Conservation (phyloP, 495 filamentous ascomycete species). For the Daldinia concentrica region DNA sequence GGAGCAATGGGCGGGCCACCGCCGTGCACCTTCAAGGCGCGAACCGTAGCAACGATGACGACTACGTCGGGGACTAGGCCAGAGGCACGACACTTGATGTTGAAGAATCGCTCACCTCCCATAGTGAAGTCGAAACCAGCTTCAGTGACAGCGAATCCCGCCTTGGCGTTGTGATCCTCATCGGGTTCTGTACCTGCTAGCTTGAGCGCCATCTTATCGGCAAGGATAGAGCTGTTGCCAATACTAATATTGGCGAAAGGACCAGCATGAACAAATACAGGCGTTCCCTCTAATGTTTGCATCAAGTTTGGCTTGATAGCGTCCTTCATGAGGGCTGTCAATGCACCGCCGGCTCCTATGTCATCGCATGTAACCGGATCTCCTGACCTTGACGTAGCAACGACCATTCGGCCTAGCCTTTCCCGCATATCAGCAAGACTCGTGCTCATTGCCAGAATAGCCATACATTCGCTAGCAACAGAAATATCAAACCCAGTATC, state of each 20-base stretch:
- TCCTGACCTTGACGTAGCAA: constrained; percentile 82
- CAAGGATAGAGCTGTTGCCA: constrained; percentile 91
- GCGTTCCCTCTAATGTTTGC: constrained; percentile 97
- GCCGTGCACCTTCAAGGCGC: constrained; percentile 95
- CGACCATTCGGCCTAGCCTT: constrained; percentile 94
- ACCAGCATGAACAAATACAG: constrained; percentile 95
- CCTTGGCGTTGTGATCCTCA: constrained; percentile 83
- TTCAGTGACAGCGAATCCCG: constrained; percentile 96
- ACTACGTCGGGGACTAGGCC: constrained; percentile 92
- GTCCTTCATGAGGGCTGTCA: constrained; percentile 96
- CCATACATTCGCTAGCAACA: constrained; percentile 98
- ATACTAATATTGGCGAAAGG: constrained; percentile 99
- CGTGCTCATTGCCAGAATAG: constrained; percentile 92
- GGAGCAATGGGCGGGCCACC: constrained; percentile 92
- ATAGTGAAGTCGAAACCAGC: constrained; percentile 99
- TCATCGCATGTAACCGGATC: constrained; percentile 97
- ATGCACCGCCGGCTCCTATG: constrained; percentile 88
- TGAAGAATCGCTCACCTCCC: constrained; percentile 99
- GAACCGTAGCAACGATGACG: constrained; percentile 93
- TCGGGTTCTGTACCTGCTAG: constrained; percentile 95
- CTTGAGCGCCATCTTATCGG: constrained; percentile 94
- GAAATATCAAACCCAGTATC: constrained; percentile 97
- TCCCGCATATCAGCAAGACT: constrained; percentile 90
- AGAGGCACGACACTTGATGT: constrained; percentile 97
- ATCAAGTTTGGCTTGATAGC: constrained; percentile 98